These are phyloP conservation scores for Hortaea sp. DNA, from an alignment of 2,329 filamentous ascomycete species.

Conservation along the genomic window DNA sequence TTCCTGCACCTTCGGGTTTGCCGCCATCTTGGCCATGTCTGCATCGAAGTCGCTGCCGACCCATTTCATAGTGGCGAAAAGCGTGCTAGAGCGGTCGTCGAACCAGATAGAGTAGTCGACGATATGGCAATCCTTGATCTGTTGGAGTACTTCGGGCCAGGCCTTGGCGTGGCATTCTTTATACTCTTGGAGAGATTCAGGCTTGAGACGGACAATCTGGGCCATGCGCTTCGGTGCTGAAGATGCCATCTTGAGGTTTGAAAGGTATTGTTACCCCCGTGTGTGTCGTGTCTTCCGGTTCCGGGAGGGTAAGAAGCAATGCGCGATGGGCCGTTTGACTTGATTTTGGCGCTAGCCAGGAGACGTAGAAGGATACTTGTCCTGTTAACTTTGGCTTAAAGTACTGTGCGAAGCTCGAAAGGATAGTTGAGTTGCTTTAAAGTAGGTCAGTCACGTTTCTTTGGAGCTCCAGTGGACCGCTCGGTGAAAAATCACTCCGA, in stretches of 20 bases:
- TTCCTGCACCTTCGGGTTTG: constrained; percentile 60
- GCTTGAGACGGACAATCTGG: constrained; percentile 64
- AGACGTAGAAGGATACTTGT: no score
- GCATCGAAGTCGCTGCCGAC: constrained; percentile 56
- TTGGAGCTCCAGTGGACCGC: no score
- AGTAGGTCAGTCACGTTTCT: no score
- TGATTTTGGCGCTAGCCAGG: no score
- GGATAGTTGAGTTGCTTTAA: no score
- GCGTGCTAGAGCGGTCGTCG: constrained; percentile 49
- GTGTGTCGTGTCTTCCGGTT: no score
- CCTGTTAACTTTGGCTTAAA: no score
- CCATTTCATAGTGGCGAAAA: constrained; percentile 73
- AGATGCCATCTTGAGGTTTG: constrained; percentile 8
- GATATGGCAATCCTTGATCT: constrained; percentile 68
- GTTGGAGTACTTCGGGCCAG: constrained; percentile 67
- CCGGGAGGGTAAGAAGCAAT: no score
- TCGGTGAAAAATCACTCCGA: no score
- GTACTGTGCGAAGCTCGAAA: no score
- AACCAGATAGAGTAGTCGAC: constrained; percentile 67
- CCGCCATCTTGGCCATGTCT: constrained; percentile 68
- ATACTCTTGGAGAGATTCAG: constrained; percentile 56
- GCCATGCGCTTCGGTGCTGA: constrained; percentile 42
- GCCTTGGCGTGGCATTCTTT: constrained; percentile 63
- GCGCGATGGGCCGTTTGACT: no score
- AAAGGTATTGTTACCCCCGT: no score